Percentiles rank a stretch among this genome's conserved stretches.
Conservation (phyloP, 495 filamentous ascomycete species). For the Penicillium desertorum region DNA sequence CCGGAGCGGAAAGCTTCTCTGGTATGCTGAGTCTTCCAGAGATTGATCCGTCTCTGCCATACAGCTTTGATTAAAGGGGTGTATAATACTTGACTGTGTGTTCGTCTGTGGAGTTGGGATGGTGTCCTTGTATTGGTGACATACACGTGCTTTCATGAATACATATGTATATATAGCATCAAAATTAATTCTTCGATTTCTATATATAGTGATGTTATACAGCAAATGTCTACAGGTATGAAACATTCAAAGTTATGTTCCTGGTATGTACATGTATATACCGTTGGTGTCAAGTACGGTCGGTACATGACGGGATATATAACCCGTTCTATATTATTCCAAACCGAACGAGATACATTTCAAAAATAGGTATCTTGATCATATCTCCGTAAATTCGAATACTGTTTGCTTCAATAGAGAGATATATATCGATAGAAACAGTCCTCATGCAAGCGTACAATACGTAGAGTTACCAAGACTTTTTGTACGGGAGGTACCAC, state of each 20-base stretch:
- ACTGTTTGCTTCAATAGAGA: background rate
- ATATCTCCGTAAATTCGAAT: background rate
- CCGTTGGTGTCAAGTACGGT: background rate
- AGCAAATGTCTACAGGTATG: background rate
- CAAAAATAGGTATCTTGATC: background rate
- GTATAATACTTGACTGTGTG: background rate
- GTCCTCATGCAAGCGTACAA: background rate
- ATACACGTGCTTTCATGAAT: background rate
- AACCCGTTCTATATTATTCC: background rate
- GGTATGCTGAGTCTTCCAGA: conserved; percentile 1
- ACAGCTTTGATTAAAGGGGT: background rate
- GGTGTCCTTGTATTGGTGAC: background rate
- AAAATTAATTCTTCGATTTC: background rate
- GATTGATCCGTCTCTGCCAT: background rate
- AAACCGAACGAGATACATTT: background rate
- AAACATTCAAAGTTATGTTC: background rate
- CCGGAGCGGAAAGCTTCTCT: background rate
- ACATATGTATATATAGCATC: background rate
- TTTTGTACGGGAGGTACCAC: background rate
- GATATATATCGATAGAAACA: background rate
- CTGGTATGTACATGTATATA: conserved; percentile 11
- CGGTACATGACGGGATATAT: conserved; percentile 8
- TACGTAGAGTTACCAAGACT: background rate
- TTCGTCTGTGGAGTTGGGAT: background rate
- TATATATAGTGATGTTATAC: background rate